A percentile compares a stretch with the other conserved stretches of the same genome.
Evolutionary conservation across 129 eudicot genomes (phyloP).

Genomic region (Rutidosis leptorrhynchoides): DNA sequence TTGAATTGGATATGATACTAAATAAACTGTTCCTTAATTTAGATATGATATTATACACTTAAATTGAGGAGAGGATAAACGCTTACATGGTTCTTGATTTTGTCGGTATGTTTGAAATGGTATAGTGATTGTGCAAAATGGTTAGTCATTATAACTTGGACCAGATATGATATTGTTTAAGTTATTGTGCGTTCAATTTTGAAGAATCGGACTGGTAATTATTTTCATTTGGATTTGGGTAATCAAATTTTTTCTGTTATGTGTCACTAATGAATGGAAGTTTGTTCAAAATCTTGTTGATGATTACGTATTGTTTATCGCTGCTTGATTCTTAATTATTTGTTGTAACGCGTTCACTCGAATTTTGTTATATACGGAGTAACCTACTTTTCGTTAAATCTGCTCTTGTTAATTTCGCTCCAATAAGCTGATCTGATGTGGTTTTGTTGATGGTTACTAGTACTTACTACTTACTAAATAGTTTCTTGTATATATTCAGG

Average conservation of each 20-base stretch:
- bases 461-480: neutral
- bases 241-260: neutral
- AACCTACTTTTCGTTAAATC: neutral
- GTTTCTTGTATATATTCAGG: constrained; percentile 38
- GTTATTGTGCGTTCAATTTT: neutral
- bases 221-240: neutral
- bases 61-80: too few species aligned
- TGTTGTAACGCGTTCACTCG: neutral
- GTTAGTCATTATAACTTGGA: neutral
- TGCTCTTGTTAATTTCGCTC: neutral
- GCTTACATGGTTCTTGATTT: neutral
- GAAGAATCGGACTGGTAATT: neutral
- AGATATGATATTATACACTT: too few species aligned
- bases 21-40: too few species aligned
- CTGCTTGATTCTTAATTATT: neutral
- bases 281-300: constrained; percentile 2
- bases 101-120: neutral
- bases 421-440: too few species aligned
- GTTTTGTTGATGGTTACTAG: neutral
- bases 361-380: neutral
- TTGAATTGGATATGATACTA: too few species aligned
- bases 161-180: neutral
- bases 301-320: neutral
- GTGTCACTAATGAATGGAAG: neutral
- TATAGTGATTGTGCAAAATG: neutral